A percentile compares a stretch with the other conserved stretches of the same genome.
phyloP scores from a whole-genome alignment of 176 grass and related monocot species.

The Poa annua region DNA sequence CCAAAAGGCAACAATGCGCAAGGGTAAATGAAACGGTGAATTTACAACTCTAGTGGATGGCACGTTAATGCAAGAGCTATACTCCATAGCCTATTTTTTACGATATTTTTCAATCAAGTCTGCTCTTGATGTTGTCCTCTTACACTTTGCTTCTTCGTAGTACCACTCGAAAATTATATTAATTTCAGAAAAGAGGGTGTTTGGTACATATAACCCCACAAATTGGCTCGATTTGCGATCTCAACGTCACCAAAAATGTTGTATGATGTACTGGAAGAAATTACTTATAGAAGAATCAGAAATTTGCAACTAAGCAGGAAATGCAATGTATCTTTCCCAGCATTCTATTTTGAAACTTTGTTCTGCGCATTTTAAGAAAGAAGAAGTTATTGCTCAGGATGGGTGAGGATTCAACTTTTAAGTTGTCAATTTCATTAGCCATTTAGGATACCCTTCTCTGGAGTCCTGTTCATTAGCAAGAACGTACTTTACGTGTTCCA shows the following conservation, averaged over 20 bases:
- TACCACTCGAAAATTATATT: not conserved
- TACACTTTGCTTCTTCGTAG: not conserved
- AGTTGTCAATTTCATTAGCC: not conserved
- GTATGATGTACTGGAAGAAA: not conserved
- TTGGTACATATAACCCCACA: not conserved
- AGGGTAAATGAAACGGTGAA: not conserved
- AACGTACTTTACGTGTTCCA: no score
- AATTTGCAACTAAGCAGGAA: not conserved
- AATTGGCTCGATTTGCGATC: not conserved
- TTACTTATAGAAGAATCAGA: not conserved
- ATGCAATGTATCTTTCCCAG: not conserved
- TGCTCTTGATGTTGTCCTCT: not conserved
- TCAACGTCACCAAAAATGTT: conserved; percentile 1
- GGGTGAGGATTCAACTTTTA: not conserved
- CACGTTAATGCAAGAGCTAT: not conserved
- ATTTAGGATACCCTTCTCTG: no score
- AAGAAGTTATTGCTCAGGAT: not conserved
- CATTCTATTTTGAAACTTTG: not conserved
- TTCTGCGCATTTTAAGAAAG: not conserved
- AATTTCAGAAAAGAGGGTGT: not conserved
- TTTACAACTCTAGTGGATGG: not conserved
- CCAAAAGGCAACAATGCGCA: not conserved
- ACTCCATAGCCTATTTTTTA: not conserved
- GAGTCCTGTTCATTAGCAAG: no score
- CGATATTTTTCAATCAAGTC: conserved; percentile 4